These are phyloP conservation scores for Drechslerella dactyloides DNA, from an alignment of 2,329 filamentous ascomycete genomes.

Conservation along the genomic window DNA sequence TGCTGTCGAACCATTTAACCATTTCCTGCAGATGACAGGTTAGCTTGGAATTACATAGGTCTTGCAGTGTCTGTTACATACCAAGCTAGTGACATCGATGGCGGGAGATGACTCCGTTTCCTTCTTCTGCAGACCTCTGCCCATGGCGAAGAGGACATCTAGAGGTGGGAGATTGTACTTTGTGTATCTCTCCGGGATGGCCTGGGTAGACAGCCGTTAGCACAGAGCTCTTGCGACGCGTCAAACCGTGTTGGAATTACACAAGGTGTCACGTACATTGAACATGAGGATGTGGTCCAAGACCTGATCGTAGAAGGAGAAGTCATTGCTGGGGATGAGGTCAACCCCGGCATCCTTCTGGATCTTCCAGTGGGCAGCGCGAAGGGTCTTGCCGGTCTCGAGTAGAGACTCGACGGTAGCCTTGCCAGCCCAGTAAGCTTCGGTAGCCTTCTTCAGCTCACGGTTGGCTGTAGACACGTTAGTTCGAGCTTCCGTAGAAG, in stretches of 20 bases:
- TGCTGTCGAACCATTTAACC: slow-evolving; percentile 99
- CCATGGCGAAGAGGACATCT: slow-evolving; percentile 99
- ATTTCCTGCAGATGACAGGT: slow-evolving; percentile 70
- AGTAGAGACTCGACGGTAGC: slow-evolving; percentile 89
- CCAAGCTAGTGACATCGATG: slow-evolving; percentile 86
- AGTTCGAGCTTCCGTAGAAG: slow-evolving; percentile 3
- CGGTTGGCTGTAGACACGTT: slow-evolving; percentile 67
- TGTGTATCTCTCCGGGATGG: slow-evolving; percentile 90
- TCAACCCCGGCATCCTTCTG: slow-evolving; percentile 98
- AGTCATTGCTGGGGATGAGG: slow-evolving; percentile 99
- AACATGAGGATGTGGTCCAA: slow-evolving; percentile 84
- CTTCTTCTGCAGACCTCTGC: slow-evolving; percentile 94
- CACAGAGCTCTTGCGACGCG: slow-evolving; percentile 49
- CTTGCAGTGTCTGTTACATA: slow-evolving; percentile 57
- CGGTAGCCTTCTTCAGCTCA: slow-evolving; percentile 99
- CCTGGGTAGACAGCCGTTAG: slow-evolving; percentile 62
- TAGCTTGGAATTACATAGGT: not conserved
- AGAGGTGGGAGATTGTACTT: slow-evolving; percentile 84
- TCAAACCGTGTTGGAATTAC: slow-evolving; percentile 7
- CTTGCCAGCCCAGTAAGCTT: slow-evolving; percentile 97
- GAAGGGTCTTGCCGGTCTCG: slow-evolving; percentile 93
- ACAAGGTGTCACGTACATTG: slow-evolving; percentile 11
- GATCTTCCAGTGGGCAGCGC: slow-evolving; percentile 98
- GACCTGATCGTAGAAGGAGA: slow-evolving; percentile 97
- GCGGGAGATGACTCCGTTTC: slow-evolving; percentile 61